phyloP scores from a whole-genome alignment of 2,329 filamentous ascomycete genomes.

The Colletotrichum destructivum region DNA sequence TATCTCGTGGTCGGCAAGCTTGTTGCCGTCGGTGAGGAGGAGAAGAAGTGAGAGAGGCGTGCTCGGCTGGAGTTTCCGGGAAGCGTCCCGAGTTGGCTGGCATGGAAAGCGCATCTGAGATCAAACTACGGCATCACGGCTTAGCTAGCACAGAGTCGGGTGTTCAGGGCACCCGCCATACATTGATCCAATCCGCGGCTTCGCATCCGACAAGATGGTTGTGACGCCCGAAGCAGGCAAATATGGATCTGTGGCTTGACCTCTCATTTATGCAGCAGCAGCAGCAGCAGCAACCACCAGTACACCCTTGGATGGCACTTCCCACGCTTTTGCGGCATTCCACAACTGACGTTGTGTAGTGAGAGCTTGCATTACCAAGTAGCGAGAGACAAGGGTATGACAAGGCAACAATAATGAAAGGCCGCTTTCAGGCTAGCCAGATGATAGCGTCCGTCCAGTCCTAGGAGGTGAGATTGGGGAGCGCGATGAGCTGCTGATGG shows the following conservation, averaged over 20 bases:
- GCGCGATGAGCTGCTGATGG: constrained; percentile 17
- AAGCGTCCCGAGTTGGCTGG: too few species aligned
- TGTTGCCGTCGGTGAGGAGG: constrained; percentile 68
- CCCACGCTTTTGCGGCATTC: not conserved
- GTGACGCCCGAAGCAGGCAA: too few species aligned
- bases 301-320: not conserved
- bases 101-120: too few species aligned
- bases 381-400: constrained; percentile 1
- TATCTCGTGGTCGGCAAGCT: constrained; percentile 94
- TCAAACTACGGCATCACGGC: too few species aligned
- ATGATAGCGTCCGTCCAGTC: not conserved
- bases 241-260: too few species aligned
- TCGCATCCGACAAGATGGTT: too few species aligned
- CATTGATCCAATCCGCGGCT: too few species aligned
- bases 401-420: constrained; percentile 15
- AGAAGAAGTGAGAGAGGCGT: constrained; percentile 38
- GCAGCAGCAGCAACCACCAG: too few species aligned
- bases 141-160: too few species aligned
- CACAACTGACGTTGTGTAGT: not conserved
- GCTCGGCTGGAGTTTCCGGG: constrained; percentile 53
- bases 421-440: constrained; percentile 12
- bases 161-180: too few species aligned
- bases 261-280: too few species aligned
- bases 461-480: not conserved
- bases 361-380: not conserved